Conservation (phyloP, 176 grass and related monocot species). For the Carex pumila region DNA sequence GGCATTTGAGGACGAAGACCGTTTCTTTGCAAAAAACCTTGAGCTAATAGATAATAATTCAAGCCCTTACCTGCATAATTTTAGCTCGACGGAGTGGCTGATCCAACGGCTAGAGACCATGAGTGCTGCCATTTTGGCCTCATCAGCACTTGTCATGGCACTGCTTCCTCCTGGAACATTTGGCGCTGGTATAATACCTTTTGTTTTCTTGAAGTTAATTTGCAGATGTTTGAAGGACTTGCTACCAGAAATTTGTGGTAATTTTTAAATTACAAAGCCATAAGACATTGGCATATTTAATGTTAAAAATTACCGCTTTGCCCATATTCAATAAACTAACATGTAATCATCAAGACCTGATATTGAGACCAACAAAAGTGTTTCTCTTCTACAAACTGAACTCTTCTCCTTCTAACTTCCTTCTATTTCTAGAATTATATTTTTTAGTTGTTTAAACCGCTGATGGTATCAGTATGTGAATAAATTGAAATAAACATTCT, state of each 20-base stretch:
- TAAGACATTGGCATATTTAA: not conserved
- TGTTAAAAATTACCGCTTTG: not conserved
- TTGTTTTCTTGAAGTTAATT: not conserved
- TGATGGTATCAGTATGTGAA: not conserved
- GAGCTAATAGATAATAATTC: slow-evolving; percentile 77
- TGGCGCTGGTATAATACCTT: slow-evolving; percentile 43
- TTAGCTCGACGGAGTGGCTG: slow-evolving; percentile 77
- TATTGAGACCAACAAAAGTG: not conserved
- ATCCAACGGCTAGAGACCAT: slow-evolving; percentile 74
- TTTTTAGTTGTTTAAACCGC: not conserved
- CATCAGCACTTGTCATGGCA: slow-evolving; percentile 66
- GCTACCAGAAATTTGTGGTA: not conserved
- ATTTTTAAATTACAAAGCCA: not conserved
- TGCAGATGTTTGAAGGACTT: not conserved
- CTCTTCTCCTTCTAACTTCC: not conserved
- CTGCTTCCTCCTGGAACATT: slow-evolving; percentile 78
- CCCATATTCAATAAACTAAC: not conserved
- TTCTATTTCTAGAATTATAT: not conserved
- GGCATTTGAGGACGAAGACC: slow-evolving; percentile 69
- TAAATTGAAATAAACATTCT: not conserved
- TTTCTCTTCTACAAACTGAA: not conserved
- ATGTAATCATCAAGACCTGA: not conserved
- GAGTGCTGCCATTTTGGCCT: slow-evolving; percentile 64
- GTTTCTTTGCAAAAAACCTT: slow-evolving; percentile 71
- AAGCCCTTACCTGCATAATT: slow-evolving; percentile 77